A percentile compares a stretch with the other conserved stretches of the same genome.
These are phyloP conservation scores for Gentiana straminea DNA, from an alignment of 257 asterid species.

Conservation along the genomic window DNA sequence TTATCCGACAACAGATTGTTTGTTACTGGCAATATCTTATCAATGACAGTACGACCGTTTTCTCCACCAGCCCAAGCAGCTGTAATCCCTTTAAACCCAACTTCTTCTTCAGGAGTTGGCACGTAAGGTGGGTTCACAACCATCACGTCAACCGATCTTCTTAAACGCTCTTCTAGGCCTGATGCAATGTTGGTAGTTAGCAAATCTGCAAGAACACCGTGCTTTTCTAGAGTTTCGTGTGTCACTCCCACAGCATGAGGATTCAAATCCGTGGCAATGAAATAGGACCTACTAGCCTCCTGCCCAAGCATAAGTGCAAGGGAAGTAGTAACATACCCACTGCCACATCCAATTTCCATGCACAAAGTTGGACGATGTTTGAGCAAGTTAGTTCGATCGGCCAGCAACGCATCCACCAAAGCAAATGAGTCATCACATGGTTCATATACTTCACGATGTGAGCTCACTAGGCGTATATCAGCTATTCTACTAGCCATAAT, in stretches of 20 bases:
- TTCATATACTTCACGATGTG: no score
- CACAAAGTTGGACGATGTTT: constrained; percentile 56
- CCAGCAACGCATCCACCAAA: constrained; percentile 46
- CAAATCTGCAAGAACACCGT: constrained; percentile 62
- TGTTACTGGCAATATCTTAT: constrained; percentile 75
- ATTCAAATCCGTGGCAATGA: constrained; percentile 24
- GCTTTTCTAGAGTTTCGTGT: constrained; percentile 54
- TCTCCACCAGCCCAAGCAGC: constrained; percentile 99
- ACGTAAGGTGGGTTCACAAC: constrained; percentile 97
- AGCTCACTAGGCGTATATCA: constrained; percentile 2
- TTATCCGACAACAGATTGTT: constrained; percentile 66
- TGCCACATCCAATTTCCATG: constrained; percentile 32
- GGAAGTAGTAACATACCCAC: constrained; percentile 87
- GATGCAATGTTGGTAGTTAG: constrained; percentile 59
- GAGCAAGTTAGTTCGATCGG: constrained; percentile 59
- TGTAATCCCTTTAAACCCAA: constrained; percentile 65
- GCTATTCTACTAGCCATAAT: constrained; percentile 54
- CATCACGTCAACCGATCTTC: constrained; percentile 60
- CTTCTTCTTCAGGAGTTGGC: constrained; percentile 96
- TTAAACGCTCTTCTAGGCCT: constrained; percentile 57
- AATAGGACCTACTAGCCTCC: constrained; percentile 22
- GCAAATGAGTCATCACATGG: no score
- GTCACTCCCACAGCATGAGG: constrained; percentile 70
- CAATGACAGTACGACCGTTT: constrained; percentile 70
- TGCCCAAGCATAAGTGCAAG: constrained; percentile 61